Base-by-base conservation (phyloP, 768 basidiomycete species). In the Tylopilus rubrobrunneus region DNA sequence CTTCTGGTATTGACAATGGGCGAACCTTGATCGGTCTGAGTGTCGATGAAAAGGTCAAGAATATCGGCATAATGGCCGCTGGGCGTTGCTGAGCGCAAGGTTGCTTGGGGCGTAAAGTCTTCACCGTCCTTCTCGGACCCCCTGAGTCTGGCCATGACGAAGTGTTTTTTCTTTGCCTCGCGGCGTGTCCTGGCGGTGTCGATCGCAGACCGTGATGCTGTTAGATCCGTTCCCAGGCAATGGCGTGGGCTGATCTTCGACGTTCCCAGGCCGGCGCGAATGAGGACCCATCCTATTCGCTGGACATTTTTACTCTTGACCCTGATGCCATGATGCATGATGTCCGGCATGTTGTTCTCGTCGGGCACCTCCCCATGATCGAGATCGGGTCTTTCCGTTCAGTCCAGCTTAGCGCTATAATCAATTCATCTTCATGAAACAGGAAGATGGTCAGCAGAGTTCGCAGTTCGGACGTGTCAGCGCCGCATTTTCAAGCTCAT, bases 391-490 rank as follows among this genome's bases (percentile, higher is more conserved):
- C 44, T 34, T 47, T 53, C 34, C 41, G 39, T 21, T 29, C 14
- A 44, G 39, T 19, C 19, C 19, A 31, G 40, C 40, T 19, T 19
- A 19, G 19, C 45, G 31, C 53, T 52, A 39, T 29, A 28, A 19
- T 48, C 53, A 44, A 28, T 64, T 66, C 63, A 66, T 64, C 51
- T 56, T 28, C 48, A 25, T 58, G 63, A 67, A 62, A 64, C 65
- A 55, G 44, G 47, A 47, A 39, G 43, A 50, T 46, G n/a, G 45
- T 36, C 51, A 33, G 55, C 48, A 52, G 56, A 67, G 53, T 47
- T 54, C 52, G 56, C 55, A 27, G 37, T 43, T 19, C 21, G 14
- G 41, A 21, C 57, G 29, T 49, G 49, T 51, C 44, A 1, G 33
- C 52, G 54, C 44, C 41, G 49, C 49, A 40, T 52, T 52, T 43